These are phyloP conservation scores for Annulohypoxylon truncatum DNA, from an alignment of 2,329 filamentous ascomycete genomes.

Conservation along the genomic window DNA sequence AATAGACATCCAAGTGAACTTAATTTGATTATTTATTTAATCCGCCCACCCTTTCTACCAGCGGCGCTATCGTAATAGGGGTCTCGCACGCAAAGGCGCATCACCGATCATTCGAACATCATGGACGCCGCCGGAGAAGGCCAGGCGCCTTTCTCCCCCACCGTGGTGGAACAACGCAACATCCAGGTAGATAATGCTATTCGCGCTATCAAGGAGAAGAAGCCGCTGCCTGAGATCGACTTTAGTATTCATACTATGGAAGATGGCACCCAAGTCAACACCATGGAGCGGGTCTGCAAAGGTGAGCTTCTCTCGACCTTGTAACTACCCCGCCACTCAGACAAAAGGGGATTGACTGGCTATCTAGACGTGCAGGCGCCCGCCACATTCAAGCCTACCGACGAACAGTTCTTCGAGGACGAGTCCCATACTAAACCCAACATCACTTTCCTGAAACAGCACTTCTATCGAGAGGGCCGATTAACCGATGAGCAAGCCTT, in stretches of 20 bases:
- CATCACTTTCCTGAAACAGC: conserved; percentile 94
- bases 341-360: conserved; percentile 38
- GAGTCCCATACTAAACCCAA: conserved; percentile 89
- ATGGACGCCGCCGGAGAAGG: conserved; percentile 64
- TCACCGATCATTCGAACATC: conserved; percentile 43
- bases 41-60: not conserved
- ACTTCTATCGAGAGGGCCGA: conserved; percentile 97
- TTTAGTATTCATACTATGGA: conserved; percentile 99
- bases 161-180: conserved; percentile 61
- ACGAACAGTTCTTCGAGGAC: conserved; percentile 94
- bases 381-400: conserved; percentile 89
- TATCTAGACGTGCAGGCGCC: conserved; percentile 93
- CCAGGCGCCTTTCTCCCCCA: conserved; percentile 50
- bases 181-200: conserved; percentile 87
- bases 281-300: conserved; percentile 96
- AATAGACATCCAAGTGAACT: conserved; percentile 17
- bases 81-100: conserved; percentile 30
- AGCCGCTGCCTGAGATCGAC: conserved; percentile 95
- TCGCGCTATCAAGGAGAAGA: conserved; percentile 93
- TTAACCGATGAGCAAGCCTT: conserved; percentile 97
- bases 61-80: conserved; percentile 11
- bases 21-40: conserved; percentile 16
- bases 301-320: conserved; percentile 66
- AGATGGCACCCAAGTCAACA: conserved; percentile 95
- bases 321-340: conserved; percentile 41